These are phyloP conservation scores for Fusarium heterosporum DNA, from an alignment of 2,329 filamentous ascomycete genomes.

Conservation along the genomic window DNA sequence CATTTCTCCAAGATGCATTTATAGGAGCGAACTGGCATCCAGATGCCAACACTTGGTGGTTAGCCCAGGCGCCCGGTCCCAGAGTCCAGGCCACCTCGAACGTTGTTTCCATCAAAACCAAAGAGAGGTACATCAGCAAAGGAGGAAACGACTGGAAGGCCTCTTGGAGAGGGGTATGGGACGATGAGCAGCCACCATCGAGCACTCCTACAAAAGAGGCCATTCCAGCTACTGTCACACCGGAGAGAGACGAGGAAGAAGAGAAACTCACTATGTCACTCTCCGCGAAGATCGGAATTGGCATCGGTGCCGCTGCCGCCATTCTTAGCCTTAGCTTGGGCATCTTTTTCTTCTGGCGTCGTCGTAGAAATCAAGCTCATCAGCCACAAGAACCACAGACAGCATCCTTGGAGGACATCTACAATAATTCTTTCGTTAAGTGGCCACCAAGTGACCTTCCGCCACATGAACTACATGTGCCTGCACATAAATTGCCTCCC, in stretches of 20 bases:
- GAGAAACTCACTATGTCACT: background rate
- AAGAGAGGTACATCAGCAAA: conserved; percentile 8
- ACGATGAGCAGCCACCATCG: background rate
- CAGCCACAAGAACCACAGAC: background rate
- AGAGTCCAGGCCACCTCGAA: conserved; percentile 1
- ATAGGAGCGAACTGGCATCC: conserved; percentile 55
- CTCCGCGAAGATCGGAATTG: background rate
- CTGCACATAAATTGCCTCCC: accelerated
- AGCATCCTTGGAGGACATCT: background rate
- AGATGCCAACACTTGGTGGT: conserved; percentile 30
- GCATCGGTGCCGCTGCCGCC: background rate
- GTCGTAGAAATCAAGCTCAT: background rate
- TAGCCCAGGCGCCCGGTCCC: conserved; percentile 32
- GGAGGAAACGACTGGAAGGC: conserved; percentile 31
- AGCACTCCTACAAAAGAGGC: conserved; percentile 1
- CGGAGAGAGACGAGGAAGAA: background rate
- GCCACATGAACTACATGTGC: background rate
- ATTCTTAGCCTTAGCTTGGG: background rate
- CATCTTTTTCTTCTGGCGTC: conserved; percentile 3
- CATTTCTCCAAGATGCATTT: conserved; percentile 59
- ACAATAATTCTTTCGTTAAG: background rate
- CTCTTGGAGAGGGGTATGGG: conserved; percentile 28
- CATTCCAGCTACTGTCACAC: background rate
- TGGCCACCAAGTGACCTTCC: background rate
- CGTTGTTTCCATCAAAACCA: conserved; percentile 1